These are phyloP conservation scores for Orbilia ellipsospora DNA, from an alignment of 2,329 filamentous ascomycete species.

Conservation along the genomic window DNA sequence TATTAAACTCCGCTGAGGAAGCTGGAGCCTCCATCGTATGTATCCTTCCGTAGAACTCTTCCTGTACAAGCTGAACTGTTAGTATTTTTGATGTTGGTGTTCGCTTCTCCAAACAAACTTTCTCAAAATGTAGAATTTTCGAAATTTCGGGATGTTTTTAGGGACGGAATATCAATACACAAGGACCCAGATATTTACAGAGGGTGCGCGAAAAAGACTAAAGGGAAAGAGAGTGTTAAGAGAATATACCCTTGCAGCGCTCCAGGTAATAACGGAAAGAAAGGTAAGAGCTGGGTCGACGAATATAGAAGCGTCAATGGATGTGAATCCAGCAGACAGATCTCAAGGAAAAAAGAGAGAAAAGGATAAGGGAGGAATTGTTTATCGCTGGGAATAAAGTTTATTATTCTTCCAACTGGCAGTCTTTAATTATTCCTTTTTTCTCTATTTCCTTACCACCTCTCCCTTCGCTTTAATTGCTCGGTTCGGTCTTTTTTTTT, in stretches of 20 bases:
- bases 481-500: slow-evolving; percentile 6
- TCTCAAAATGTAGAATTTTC: too few species aligned
- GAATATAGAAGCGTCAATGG: background rate
- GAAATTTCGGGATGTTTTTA: too few species aligned
- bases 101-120: too few species aligned
- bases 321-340: slow-evolving; percentile 3
- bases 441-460: slow-evolving; percentile 4
- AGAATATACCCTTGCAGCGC: too few species aligned
- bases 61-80: background rate
- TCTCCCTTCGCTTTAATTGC: background rate
- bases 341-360: slow-evolving; percentile 15
- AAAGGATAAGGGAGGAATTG: background rate
- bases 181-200: too few species aligned
- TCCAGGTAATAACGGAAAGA: background rate
- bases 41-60: slow-evolving; percentile 10
- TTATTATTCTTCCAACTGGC: background rate
- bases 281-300: background rate
- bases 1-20: slow-evolving; percentile 50
- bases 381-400: slow-evolving; percentile 2
- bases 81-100: background rate
- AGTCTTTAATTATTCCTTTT: slow-evolving; percentile 4
- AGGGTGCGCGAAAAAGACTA: too few species aligned
- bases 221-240: too few species aligned
- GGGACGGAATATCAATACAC: background rate
- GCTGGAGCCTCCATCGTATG: slow-evolving; percentile 44